phyloP scores from a whole-genome alignment of 768 basidiomycete species.

The Gyrodon lividus region DNA sequence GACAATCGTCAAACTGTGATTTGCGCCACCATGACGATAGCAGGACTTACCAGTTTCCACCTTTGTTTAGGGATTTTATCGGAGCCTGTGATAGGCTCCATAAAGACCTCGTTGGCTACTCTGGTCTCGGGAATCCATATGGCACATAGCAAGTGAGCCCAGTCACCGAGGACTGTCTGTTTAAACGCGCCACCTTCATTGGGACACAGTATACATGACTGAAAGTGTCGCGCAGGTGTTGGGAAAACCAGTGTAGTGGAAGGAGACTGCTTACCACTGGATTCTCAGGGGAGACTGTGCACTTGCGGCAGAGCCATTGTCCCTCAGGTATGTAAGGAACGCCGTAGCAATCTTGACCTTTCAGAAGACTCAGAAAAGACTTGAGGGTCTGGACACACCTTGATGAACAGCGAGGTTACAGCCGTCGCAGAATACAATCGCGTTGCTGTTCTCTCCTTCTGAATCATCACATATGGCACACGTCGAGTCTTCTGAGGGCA shows the following conservation, averaged over 20 bases:
- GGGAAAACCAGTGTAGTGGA: neutral
- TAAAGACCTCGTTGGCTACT: conserved; percentile 92
- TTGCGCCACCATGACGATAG: neutral
- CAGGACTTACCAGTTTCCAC: conserved; percentile 82
- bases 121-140: conserved; percentile 97
- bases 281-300: conserved; percentile 94
- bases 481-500: conserved; percentile 93
- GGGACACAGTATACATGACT: conserved; percentile 96
- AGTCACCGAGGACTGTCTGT: conserved; percentile 87
- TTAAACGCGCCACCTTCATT: conserved; percentile 98
- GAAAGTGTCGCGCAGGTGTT: neutral
- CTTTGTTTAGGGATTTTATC: conserved; percentile 86
- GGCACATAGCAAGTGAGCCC: conserved; percentile 95
- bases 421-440: conserved; percentile 98
- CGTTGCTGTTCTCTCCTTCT: conserved; percentile 98
- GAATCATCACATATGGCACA: conserved; percentile 98
- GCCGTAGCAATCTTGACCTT: conserved; percentile 87
- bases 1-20: conserved; percentile 9
- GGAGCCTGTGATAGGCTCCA: conserved; percentile 94
- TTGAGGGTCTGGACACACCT: conserved; percentile 48
- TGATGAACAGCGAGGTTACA: conserved; percentile 99
- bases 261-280: conserved; percentile 69
- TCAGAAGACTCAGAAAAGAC: conserved; percentile 8
- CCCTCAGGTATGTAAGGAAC: conserved; percentile 99
- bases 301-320: conserved; percentile 98